Conservation (phyloP, 2,329 filamentous ascomycete species). For the Colletotrichum sojae region DNA sequence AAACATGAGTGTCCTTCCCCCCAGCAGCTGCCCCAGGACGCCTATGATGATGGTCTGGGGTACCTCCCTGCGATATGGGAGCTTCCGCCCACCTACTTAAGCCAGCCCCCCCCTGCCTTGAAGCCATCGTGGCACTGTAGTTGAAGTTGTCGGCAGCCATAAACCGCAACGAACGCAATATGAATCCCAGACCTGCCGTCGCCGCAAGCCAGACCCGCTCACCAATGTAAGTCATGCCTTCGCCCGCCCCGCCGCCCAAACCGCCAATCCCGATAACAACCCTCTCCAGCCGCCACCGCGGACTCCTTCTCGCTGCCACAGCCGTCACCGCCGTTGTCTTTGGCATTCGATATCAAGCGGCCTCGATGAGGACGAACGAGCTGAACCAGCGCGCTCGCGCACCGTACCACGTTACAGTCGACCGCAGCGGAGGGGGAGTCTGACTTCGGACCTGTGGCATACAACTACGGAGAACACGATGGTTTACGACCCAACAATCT, state of each 20-base stretch:
- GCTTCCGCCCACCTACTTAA: slow-evolving; percentile 13
- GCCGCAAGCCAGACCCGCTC: slow-evolving; percentile 35
- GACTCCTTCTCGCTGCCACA: slow-evolving; percentile 52
- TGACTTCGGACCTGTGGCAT: slow-evolving; percentile 41
- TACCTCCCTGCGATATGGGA: background rate
- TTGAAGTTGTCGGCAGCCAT: background rate
- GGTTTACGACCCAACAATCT: background rate
- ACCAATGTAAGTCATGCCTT: slow-evolving; percentile 42
- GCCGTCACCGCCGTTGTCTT: slow-evolving; percentile 47
- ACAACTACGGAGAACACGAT: background rate
- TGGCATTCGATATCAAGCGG: slow-evolving; percentile 53
- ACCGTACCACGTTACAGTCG: slow-evolving; percentile 64
- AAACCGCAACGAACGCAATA: background rate
- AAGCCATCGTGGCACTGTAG: background rate
- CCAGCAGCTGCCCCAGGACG: slow-evolving; percentile 10
- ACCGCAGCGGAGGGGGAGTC: slow-evolving; percentile 65
- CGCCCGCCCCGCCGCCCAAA: slow-evolving; percentile 41
- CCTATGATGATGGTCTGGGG: background rate
- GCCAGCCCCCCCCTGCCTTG: background rate
- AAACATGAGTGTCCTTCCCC: slow-evolving; percentile 21
- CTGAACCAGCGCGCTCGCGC: slow-evolving; percentile 55
- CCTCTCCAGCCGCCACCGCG: slow-evolving; percentile 54
- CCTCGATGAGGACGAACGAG: slow-evolving; percentile 58
- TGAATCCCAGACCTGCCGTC: slow-evolving; percentile 31
- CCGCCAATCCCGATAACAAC: background rate